Conservation (phyloP, 129 eudicot genomes). For the Centella asiatica region DNA sequence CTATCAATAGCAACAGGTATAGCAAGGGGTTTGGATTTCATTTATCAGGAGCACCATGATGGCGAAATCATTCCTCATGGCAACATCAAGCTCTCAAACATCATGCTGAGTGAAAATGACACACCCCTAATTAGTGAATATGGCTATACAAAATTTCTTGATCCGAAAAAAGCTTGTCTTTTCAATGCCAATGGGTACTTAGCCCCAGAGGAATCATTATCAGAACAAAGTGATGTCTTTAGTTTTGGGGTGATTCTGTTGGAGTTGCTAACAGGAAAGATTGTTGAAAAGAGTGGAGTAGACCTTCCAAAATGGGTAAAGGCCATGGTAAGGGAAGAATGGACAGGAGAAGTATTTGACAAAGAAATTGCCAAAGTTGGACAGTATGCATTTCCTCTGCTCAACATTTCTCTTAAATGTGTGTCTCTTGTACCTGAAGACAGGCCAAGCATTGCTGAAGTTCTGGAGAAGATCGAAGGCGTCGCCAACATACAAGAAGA, state of each 20-base stretch:
- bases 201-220: slow-evolving; percentile 41
- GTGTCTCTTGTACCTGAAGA: slow-evolving; percentile 47
- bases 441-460: slow-evolving; percentile 48
- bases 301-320: slow-evolving; percentile 73
- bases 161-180: slow-evolving; percentile 29
- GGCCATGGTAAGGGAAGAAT: slow-evolving; percentile 70
- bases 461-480: slow-evolving; percentile 45
- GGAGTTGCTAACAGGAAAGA: slow-evolving; percentile 57
- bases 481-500: slow-evolving; percentile 38
- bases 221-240: slow-evolving; percentile 50
- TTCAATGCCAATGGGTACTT: slow-evolving; percentile 32
- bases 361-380: slow-evolving; percentile 45
- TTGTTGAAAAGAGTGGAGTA: slow-evolving; percentile 46
- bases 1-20: slow-evolving; percentile 51
- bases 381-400: slow-evolving; percentile 48
- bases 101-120: slow-evolving; percentile 35
- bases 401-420: slow-evolving; percentile 50
- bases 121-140: slow-evolving; percentile 56
- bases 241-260: slow-evolving; percentile 58
- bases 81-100: slow-evolving; percentile 58
- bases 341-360: slow-evolving; percentile 79
- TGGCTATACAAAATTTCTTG: slow-evolving; percentile 37
- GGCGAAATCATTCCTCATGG: slow-evolving; percentile 52
- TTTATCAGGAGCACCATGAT: slow-evolving; percentile 23
- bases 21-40: slow-evolving; percentile 47